Evolutionary conservation across 1,284 basidiomycete genomes (phyloP), one percentile per base, ranked within the genome.

Genomic region (Trametes versicolor): DNA sequence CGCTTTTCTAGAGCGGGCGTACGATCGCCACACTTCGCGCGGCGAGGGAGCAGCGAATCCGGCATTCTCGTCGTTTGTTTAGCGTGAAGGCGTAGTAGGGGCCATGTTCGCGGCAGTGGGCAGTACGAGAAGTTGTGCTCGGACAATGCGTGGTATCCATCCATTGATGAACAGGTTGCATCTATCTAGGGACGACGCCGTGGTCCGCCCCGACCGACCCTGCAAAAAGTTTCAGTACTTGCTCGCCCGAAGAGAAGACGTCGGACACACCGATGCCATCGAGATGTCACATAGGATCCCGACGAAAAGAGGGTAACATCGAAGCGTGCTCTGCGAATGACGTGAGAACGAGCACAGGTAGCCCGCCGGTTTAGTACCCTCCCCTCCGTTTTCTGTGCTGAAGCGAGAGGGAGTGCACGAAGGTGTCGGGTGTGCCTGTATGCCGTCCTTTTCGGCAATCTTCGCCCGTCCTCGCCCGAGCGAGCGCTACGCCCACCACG

Each of bases 11-110:
- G 6, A 43, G 41, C 25, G 25, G 23, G 48, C 25, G 3, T 25
- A 13, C 12, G 48, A 49, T 49, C 48, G 48, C 48, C 48, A 49
- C 27, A 17, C 25, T 29, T 29, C 48, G 48, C 48, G 48, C 13
- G 15, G 12, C 6, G 48, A 9, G 48, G 15, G 25, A 49, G 48
- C 7, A 49, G 48, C 48, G 25, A 7, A 25, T 9, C 2, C 23
- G 5, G 25, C 13, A 12, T 13, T 29, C 17, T n/a, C 15, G 12
- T 2, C 5, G 5, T 4, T 12, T 2, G 5, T 39, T 10, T 10
- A 39, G 37, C 5, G 37, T 39, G 12, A 32, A n/a, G n/a, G 37
- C 37, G 37, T 12, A 17, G n/a, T n/a, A 39, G 10, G 12, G 13
- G 10, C 37, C 5, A 39, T 39, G 15, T 39, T 39, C 37, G 10